These are phyloP conservation scores for Larix sibirica DNA, from an alignment of 83 land plant genomes.

Conservation along the genomic window DNA sequence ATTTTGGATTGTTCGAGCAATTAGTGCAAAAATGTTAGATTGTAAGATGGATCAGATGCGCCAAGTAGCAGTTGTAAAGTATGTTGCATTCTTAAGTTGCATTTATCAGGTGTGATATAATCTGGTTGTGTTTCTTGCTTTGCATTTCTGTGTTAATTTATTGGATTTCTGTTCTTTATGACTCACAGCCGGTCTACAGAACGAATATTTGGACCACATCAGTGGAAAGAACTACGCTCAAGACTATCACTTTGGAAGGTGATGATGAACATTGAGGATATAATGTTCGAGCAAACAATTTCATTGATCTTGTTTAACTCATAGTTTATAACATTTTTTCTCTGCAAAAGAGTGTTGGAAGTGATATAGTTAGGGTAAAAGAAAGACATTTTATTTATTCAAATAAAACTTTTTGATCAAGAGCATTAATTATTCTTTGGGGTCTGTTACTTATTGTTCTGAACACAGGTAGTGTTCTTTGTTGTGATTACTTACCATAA, in stretches of 20 bases:
- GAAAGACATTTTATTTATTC: no score
- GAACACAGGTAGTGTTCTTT: not conserved
- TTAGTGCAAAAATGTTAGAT: slow-evolving; percentile 78
- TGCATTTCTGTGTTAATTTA: not conserved
- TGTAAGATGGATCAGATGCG: slow-evolving; percentile 98
- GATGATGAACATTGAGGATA: slow-evolving; percentile 11
- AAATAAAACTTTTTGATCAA: not conserved
- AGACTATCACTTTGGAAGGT: slow-evolving; percentile 88
- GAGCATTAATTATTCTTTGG: not conserved
- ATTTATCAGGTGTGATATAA: no score
- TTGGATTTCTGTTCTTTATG: slow-evolving; percentile 14
- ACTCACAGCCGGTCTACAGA: slow-evolving; percentile 77
- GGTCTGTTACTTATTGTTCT: not conserved
- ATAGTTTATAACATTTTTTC: not conserved
- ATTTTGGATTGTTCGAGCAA: slow-evolving; percentile 89
- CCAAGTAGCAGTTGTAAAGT: slow-evolving; percentile 81
- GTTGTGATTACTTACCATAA: not conserved
- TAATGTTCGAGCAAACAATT: not conserved
- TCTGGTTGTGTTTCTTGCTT: no score
- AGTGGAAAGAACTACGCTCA: slow-evolving; percentile 77
- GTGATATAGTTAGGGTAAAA: not conserved
- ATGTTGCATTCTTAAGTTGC: not conserved
- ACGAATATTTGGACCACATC: slow-evolving; percentile 77
- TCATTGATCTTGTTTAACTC: not conserved
- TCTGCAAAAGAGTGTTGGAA: not conserved